Evolutionary conservation across 208 protist genomes (phyloP), one percentile per base, ranked within the genome.

Genomic region (Strigomonas galati): DNA sequence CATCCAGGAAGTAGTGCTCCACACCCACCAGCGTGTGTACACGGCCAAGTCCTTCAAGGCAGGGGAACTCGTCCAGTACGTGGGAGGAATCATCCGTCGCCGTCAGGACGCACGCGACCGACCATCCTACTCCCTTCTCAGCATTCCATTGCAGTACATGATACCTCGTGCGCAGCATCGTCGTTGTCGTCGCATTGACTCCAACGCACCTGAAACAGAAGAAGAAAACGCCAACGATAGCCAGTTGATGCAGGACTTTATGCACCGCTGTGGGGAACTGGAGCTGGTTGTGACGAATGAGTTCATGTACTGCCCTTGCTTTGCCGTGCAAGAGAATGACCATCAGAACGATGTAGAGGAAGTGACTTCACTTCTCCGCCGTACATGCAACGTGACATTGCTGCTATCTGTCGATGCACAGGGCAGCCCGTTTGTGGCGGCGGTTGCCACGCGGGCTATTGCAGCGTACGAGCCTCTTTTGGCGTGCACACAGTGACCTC

Each of bases 291-390:
- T 93, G 40, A 93, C 86, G 27, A 95, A 93, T 67, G 90, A 95
- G 54, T 81, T 91, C 56, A 95, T 95, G 90, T 91, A 87, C 74
- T 92, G 87, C 57, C 90, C 90, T 6, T 91, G 84, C 63, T 80
- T 72, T 0, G 40, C 67, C 14, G 32, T 40, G 35, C 35, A 40
- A 10, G 35, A 40, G 4, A 40, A 10, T 40, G 7, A 4, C 35
- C 7, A 4, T 4, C 10, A 4, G 35, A 4, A 4, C 10, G 31
- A 9, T 37, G n/a, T 1, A 0, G 72, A 57, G 26, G 52, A 31
- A 28, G 21, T 37, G 56, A 0, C 32, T 21, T n/a, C 31, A 5
- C 30, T 26, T 2, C 67, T 87, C 10, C 54, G 89, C 21, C 60
- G 59, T 48, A 58, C 70, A 19, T 89, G 82, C 61, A 95, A 95